Evolutionary conservation across 2,329 filamentous ascomycete genomes (phyloP).

Genomic region (Botrytis sinoallii): DNA sequence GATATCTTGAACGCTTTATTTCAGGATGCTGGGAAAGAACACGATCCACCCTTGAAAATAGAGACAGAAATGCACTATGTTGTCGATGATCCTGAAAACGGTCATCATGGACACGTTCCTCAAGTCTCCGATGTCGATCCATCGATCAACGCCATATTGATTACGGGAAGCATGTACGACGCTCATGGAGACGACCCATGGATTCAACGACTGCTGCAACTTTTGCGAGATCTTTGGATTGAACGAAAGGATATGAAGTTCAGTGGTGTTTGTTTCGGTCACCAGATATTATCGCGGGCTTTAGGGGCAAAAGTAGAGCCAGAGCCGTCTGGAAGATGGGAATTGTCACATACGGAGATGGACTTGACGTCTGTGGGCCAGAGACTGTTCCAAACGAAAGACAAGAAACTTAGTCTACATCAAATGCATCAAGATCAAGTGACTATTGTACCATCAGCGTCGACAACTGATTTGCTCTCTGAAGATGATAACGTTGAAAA

Average conservation of each 20-base stretch:
- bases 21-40: conserved; percentile 47
- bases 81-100: conserved; percentile 39
- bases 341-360: conserved; percentile 71
- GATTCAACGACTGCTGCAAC: conserved; percentile 73
- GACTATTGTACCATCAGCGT: conserved; percentile 44
- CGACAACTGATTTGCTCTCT: conserved; percentile 41
- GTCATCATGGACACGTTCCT: conserved; percentile 3
- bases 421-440: conserved; percentile 87
- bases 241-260: conserved; percentile 61
- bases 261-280: conserved; percentile 86
- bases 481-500: conserved; percentile 50
- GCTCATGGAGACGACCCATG: conserved; percentile 72
- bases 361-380: conserved; percentile 66
- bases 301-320: conserved; percentile 64
- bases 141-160: conserved; percentile 72
- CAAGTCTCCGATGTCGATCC: conserved; percentile 10
- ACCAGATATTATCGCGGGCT: conserved; percentile 77
- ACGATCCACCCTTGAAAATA: conserved; percentile 52
- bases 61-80: conserved; percentile 55
- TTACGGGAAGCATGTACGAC: conserved; percentile 74
- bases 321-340: conserved; percentile 69
- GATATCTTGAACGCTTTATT: conserved; percentile 53
- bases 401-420: conserved; percentile 58
- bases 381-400: conserved; percentile 54
- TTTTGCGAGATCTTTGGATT: conserved; percentile 55